Base-by-base conservation (phyloP, 352 stramenopile genomes). In the Thraustochytrium sp. region DNA sequence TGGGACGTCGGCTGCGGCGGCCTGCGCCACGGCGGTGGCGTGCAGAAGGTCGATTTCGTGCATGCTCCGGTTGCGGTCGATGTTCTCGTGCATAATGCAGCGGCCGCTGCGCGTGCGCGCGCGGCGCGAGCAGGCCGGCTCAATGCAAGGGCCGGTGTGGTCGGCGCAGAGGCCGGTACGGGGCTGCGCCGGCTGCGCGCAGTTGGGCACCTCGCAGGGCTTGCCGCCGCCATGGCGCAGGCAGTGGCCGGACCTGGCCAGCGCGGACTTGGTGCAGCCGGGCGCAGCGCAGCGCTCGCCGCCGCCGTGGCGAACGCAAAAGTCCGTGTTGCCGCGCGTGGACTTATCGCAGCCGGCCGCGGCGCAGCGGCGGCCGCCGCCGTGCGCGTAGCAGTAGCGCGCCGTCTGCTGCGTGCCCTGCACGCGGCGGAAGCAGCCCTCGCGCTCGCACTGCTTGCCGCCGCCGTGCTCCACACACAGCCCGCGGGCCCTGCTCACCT, bases 181-280 rank as follows among this genome's bases (percentile, higher is more conserved):
- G 8, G 95, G 91, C 42, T 55, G 42, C 8, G 26, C 49, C 18
- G 26, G n/a, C 0, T 36, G 29, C 23, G 68, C 18, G 51, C 68
- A 80, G 26, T 42, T 42, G 5, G 29, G 29, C 13, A 26, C 8
- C 49, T 48, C 11, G 31, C 68, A 80, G 4, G 0, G n/a, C 0
- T 53, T 46, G 31, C 68, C 68, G 37, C 68, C 68, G 31, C 68
- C 68, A 31, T 80, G 68, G 46, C 68, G 68, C 31, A 80, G 76
- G 51, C 68, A 80, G 4, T 38, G 23, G 31, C 11, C 11, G 21
- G 68, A 38, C 64, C 16, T 91, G 37, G 87, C 61, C 85, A 94
- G 90, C 38, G 91, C 92, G 61, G 89, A 93, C 86, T 95, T 95
- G 85, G 88, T 89, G 82, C 92, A 95, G 85, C 90, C 89, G 9